Conservation (phyloP, 225 moss, liverwort and hornwort genomes). For the Anthoceros angustus region DNA sequence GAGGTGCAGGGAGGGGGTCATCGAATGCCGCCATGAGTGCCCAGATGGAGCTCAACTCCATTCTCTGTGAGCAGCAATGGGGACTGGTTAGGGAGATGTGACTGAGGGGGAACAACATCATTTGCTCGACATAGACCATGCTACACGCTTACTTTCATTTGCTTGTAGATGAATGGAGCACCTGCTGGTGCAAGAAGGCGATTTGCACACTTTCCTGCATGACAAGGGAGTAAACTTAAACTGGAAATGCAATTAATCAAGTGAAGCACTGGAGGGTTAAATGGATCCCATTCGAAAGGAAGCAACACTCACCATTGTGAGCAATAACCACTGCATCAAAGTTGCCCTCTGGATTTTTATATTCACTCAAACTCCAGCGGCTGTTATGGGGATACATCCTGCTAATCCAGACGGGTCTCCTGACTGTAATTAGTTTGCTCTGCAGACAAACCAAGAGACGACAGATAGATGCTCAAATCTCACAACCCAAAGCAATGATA, state of each 20-base stretch:
- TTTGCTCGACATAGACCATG: not conserved
- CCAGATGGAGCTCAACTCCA: slow-evolving; percentile 95
- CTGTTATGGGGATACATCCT: slow-evolving; percentile 54
- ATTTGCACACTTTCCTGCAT: slow-evolving; percentile 89
- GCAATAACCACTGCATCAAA: slow-evolving; percentile 89
- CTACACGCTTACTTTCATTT: slow-evolving; percentile 55
- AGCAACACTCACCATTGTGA: slow-evolving; percentile 50
- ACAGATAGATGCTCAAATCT: not conserved
- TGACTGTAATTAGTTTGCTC: slow-evolving; percentile 58
- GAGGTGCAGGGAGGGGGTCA: slow-evolving; percentile 44
- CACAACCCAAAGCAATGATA: not conserved
- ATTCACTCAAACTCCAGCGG: slow-evolving; percentile 61
- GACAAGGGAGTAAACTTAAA: not conserved
- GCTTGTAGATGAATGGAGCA: slow-evolving; percentile 53
- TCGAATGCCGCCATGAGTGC: slow-evolving; percentile 87
- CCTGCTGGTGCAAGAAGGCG: slow-evolving; percentile 75
- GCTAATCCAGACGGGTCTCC: slow-evolving; percentile 90
- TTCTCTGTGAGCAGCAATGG: slow-evolving; percentile 24
- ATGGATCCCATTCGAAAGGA: not conserved
- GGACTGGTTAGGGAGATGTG: not conserved
- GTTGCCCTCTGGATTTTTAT: slow-evolving; percentile 53
- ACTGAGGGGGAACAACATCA: no score
- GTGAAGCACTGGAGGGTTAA: not conserved
- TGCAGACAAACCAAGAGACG: slow-evolving; percentile 14
- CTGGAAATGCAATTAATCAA: not conserved